Evolutionary conservation across 1,139 yeast species (phyloP), one percentile per base, ranked within the genome.

Genomic region (Nematodospora anomalae): DNA sequence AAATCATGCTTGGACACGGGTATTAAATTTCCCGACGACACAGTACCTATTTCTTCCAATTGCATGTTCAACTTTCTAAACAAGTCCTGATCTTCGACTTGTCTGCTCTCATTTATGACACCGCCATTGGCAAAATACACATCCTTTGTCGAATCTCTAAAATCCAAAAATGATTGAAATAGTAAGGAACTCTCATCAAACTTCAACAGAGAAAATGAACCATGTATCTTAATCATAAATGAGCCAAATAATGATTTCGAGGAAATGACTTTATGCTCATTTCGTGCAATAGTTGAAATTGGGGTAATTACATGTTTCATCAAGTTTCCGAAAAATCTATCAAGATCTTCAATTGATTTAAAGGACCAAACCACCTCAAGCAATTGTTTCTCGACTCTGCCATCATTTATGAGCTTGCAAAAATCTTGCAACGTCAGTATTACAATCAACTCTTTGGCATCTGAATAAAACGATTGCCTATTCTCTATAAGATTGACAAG

Each of bases 171-270:
- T 1, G 80, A 70, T 26, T 63, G 67, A 72, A 79, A 82, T n/a
- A 83, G 53, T 4, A 64, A 51, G 8, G 70, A 58, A 1, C 69
- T 60, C 46, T 80, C 84, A 42, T 81, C 85, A 50, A 82, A 83
- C 41, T 74, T 76, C 35, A 83, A 54, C 2, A 76, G 56, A 30
- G 72, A 74, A 47, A 74, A 75, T 6, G 80, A 70, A 4, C 77
- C 62, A 1, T 71, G 62, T 26, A 80, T 51, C 40, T 56, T 58
- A 16, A 55, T 57, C 8, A 67, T 56, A 41, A 66, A 68, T 11
- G 55, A 50, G 0, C 76, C 76, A 26, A 70, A 47, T 12, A 60
- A 42, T 3, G 75, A 68, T 20, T 68, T 46, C 2, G 69, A 58
- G 1, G 71, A 62, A 14, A 64, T 18, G 34, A 33, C 34, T 42